Evolutionary conservation across 2,329 filamentous ascomycete genomes (phyloP), one percentile per base, ranked within the genome.

Genomic region (Bipolaris oryzae): DNA sequence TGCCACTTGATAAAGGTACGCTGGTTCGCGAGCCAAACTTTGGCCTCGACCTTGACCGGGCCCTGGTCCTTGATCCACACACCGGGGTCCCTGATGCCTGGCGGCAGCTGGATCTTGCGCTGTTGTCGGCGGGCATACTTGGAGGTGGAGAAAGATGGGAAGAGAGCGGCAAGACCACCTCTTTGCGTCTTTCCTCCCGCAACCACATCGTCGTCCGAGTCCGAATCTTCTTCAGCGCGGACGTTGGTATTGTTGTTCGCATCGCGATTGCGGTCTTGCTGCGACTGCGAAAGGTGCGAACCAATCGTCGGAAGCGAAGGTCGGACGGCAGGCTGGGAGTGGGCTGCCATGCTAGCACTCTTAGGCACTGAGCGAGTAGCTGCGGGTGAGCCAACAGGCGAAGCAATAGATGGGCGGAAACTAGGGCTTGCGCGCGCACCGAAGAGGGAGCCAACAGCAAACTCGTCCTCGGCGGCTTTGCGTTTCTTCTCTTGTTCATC

Each of bases 1-100:
- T 98, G 91, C 95, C 95, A 99, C 77, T 97, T 98, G 77, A 99
- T 89, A 74, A 97, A 99, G 0, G 95, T 99, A 60, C 95, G 89
- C 79, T 99, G 94, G 77, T 99, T 99, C 52, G 95, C 95, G 55
- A 99, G 88, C 94, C 95, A 99, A 28, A 99, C 94, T 78, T 99
- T 99, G 60, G 92, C 92, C 79, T 99, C 95, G 55, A 99, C 92
- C 73, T 92, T 90, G 63, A 98, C 85, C 34, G 92, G 90, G 3
- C 95, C 94, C 33, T 89, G 85, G 77, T 99, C 96, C 81, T 99
- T 99, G 82, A 99, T 91, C 88, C 94, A 96, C 63, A 87, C 84
- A 7, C 85, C 86, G 1, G 95, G 95, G 72, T 96, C 88, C 20
- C 85, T 85, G n/a, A 99, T 91, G 31, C 95, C 95, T 23, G 92